phyloP scores from a whole-genome alignment of 2,329 filamentous ascomycete genomes.

The Coniochaeta sp. region DNA sequence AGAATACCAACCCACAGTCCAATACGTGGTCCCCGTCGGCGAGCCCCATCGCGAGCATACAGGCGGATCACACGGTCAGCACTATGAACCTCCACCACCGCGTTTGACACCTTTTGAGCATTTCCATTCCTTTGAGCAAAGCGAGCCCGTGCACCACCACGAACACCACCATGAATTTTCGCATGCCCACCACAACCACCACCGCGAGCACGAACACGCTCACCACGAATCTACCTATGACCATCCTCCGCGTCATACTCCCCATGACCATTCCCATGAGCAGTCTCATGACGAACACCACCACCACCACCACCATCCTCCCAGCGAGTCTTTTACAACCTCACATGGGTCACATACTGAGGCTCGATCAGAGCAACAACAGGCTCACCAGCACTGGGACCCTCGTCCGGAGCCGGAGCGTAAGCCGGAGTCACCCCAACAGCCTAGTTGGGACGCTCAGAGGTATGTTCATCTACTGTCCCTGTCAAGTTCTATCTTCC shows the following conservation, averaged over 20 bases:
- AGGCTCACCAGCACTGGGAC: constrained; percentile 18
- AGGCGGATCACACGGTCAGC: constrained; percentile 18
- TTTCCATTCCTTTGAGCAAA: constrained; percentile 7
- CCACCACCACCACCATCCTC: constrained; percentile 18
- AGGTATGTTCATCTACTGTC: constrained; percentile 27
- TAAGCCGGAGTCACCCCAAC: constrained; percentile 25
- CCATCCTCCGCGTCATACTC: constrained; percentile 6
- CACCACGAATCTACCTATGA: constrained; percentile 15
- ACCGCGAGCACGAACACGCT: constrained; percentile 12
- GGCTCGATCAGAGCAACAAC: constrained; percentile 34
- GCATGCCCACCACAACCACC: too few relatives aligned
- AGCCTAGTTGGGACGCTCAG: constrained; percentile 45
- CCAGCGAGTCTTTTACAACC: constrained; percentile 24
- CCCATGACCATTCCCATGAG: constrained; percentile 9
- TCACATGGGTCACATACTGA: constrained; percentile 42
- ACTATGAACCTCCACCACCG: constrained; percentile 10
- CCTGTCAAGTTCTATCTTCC: background rate
- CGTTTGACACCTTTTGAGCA: constrained; percentile 9
- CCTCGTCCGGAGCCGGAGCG: constrained; percentile 27
- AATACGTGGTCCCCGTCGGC: constrained; percentile 23
- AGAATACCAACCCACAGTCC: constrained; percentile 35
- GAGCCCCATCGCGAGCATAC: constrained; percentile 21
- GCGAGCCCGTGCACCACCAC: constrained; percentile 10
- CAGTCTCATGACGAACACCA: constrained; percentile 15
- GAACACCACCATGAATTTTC: too few relatives aligned